Evolutionary conservation across 2,329 filamentous ascomycete species (phyloP), one percentile per base, ranked within the genome.

Genomic region (Exserohilum rostratum): DNA sequence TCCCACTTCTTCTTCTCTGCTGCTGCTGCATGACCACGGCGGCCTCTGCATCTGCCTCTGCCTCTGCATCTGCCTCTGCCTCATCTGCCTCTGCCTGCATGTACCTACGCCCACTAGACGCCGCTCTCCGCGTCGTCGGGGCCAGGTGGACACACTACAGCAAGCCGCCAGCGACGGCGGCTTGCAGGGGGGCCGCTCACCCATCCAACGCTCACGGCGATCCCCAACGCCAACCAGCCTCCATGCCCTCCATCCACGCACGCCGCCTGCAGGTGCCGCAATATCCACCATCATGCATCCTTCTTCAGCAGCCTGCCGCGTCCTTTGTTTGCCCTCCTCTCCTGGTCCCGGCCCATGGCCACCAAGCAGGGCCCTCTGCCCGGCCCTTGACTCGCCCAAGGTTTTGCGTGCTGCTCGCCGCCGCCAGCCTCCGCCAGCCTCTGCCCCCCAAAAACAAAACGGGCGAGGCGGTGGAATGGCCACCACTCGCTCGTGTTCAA

Each of bases 251-350:
- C 22, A 25, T 7, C 22, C 22, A 25, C 22, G 4, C 22, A 25
- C 22, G 4, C 22, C 22, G 22, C 22, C 22, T 57, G 60, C 60
- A 47, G 51, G 61, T 61, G 60, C 62, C 62, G 57, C 61, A 61
- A 61, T 65, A 65, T 59, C 60, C 65, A 63, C 61, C 53, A 61
- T 50, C 39, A 55, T 54, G 52, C 50, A 57, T 45, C 39, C 46
- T 25, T 7, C 22, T 25, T 7, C 22, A 25, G 7, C 22, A 25
- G 35, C 49, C 48, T 44, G 56, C 53, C 56, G 51, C 37, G 51
- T 10, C 57, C 59, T 54, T 58, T 58, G 56, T 57, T 57, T 57
- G 50, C 57, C 55, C 17, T 13, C 17, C 12, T n/a, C 2, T 13
- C 20, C n/a, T 7, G 20, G n/a, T n/a, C n/a, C n/a, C n/a, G n/a